Evolutionary conservation across 2,329 filamentous ascomycete genomes (phyloP), one percentile per base, ranked within the genome.

Genomic region (Dryadomyces quercivorus): DNA sequence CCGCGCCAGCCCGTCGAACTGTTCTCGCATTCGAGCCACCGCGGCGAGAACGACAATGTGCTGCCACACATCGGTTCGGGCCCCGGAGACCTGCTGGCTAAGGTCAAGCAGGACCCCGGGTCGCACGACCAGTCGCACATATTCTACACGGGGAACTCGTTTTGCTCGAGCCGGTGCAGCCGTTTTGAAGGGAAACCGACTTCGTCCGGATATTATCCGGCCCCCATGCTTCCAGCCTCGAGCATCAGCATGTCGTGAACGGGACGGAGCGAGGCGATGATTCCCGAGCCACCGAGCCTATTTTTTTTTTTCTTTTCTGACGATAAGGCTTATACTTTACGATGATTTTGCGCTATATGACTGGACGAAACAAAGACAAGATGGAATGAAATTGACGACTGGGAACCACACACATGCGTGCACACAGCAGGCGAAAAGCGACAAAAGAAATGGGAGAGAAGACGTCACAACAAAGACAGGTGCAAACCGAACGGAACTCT

Each of bases 141-240:
- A 46, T 72, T 75, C 59, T 71, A 74, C 50, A 66, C 72, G 0
- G 70, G 71, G 1, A 61, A 66, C 31, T 67, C 61, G 48, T 76
- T 67, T 56, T 70, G 66, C 34, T 57, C 67, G 16, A 68, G 67
- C 50, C 69, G 69, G 31, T 75, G 75, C 57, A 72, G 72, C 16
- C 71, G 74, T 10, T 81, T 76, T 58, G 77, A 81, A 53, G 74
- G 74, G 55, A 81, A 79, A 60, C 46, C 72, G 10, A 72, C 66
- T 46, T 78, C 77, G 5, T 66, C 65, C 21, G 77, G 76, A 15
- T 79, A 76, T 59, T 81, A 80, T 57, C 78, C 78, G 2, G 74
- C 71, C 6, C 66, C 73, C 59, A 63, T 76, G 34, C 67, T 73
- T 7, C 73, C 65, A 2, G 53, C 75, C 22, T 72, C 75, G 0